phyloP scores from a whole-genome alignment of 257 asterid species.

The Lantana camara region DNA sequence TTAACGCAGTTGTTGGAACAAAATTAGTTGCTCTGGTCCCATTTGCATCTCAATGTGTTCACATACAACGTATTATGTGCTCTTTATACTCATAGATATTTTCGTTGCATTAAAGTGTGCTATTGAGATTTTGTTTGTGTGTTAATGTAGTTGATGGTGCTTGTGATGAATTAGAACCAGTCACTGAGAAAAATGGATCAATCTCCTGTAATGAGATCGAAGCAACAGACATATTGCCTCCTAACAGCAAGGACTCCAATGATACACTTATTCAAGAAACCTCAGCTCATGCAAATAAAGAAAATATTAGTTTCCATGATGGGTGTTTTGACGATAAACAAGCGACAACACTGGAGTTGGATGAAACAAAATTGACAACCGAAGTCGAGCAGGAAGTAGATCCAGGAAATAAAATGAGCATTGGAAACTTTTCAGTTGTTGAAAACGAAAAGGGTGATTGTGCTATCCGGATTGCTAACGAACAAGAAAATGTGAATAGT shows the following conservation, averaged over 20 bases:
- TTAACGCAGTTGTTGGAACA: not conserved
- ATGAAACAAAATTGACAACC: conserved; percentile 15
- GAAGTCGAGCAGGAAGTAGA: conserved; percentile 32
- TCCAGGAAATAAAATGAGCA: conserved; percentile 25
- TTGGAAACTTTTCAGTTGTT: conserved; percentile 32
- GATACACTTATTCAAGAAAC: conserved; percentile 35
- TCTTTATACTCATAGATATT: not conserved
- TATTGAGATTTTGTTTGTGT: conserved; percentile 1
- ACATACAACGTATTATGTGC: not conserved
- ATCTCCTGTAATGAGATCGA: conserved; percentile 26
- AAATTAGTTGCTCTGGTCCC: conserved; percentile 5
- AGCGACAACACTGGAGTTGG: conserved; percentile 28
- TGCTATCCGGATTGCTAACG: conserved; percentile 29
- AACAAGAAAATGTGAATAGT: conserved; percentile 26
- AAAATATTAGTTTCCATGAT: conserved; percentile 9
- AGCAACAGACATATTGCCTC: conserved; percentile 25
- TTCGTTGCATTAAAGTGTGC: not conserved
- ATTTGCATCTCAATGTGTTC: not conserved
- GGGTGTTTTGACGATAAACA: conserved; percentile 24
- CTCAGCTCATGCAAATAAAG: conserved; percentile 30
- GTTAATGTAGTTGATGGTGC: conserved; percentile 34
- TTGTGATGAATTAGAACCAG: conserved; percentile 33
- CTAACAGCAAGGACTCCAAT: conserved; percentile 25
- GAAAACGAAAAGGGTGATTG: conserved; percentile 30
- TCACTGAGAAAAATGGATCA: conserved; percentile 23